Percentiles rank a stretch among this genome's conserved stretches.
Conservation (phyloP, 192 early-diverging fungal genomes). For the Rhizophagus sp. region DNA sequence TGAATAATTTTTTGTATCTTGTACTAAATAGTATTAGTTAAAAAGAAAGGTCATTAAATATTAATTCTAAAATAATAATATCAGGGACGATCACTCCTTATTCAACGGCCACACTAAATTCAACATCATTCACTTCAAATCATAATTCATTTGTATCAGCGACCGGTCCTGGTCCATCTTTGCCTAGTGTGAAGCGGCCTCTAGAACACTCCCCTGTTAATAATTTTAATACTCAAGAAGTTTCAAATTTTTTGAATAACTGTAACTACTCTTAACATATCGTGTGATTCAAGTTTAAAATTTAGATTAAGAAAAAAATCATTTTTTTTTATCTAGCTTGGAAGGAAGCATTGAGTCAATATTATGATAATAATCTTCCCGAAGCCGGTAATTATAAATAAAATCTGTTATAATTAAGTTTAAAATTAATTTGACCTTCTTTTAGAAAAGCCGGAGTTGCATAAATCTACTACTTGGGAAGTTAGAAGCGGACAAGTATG, state of each 20-base stretch:
- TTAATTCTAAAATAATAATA: neutral
- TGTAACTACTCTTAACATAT: neutral
- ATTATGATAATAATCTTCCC: slow-evolving; percentile 12
- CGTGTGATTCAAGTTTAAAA: neutral
- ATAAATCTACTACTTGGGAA: slow-evolving; percentile 14
- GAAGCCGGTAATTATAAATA: slow-evolving; percentile 17
- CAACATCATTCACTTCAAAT: neutral
- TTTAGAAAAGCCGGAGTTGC: slow-evolving; percentile 26
- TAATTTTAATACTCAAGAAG: slow-evolving; percentile 29
- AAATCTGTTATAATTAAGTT: neutral
- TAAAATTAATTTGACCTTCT: neutral
- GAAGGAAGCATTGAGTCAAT: slow-evolving; percentile 11
- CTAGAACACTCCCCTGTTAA: slow-evolving; percentile 28
- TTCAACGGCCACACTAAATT: neutral
- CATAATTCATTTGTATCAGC: neutral
- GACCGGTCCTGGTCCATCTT: neutral
- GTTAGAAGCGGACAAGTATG: neutral
- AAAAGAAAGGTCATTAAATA: neutral
- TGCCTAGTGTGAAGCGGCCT: neutral
- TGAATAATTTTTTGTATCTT: too few species aligned
- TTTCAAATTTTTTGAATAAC: slow-evolving; percentile 28
- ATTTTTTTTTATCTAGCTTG: slow-evolving; percentile 1
- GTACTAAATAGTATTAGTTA: neutral
- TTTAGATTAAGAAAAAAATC: neutral
- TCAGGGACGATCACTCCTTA: neutral